These are phyloP conservation scores for Typha latifolia DNA, from an alignment of 176 grass and related monocot species.

Conservation along the genomic window DNA sequence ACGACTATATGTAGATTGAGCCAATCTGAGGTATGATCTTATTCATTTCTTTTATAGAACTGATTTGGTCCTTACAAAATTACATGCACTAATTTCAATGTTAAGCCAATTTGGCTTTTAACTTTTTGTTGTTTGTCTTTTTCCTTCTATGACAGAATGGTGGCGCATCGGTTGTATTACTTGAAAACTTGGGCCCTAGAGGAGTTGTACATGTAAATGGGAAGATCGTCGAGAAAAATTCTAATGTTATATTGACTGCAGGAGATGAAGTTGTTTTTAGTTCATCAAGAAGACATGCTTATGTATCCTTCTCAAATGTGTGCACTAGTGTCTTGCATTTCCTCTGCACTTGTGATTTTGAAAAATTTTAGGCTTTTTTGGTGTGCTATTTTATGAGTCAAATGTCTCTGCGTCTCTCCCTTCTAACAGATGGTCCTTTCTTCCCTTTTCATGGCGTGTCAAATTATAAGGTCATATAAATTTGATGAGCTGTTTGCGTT, in stretches of 20 bases:
- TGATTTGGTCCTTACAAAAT: slow-evolving; percentile 11
- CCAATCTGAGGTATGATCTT: slow-evolving; percentile 61
- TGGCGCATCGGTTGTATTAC: slow-evolving; percentile 29
- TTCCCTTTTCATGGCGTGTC: too few species aligned
- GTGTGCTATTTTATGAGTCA: too few species aligned
- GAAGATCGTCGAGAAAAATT: slow-evolving; percentile 68
- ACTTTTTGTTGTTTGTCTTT: slow-evolving; percentile 16
- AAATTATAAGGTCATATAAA: too few species aligned
- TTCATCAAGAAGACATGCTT: slow-evolving; percentile 63
- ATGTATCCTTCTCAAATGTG: slow-evolving; percentile 57
- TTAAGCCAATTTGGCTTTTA: slow-evolving; percentile 17
- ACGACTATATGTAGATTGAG: slow-evolving; percentile 63
- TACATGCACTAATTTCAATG: slow-evolving; percentile 5
- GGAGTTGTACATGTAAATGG: slow-evolving; percentile 78
- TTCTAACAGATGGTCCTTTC: too few species aligned
- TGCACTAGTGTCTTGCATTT: background rate
- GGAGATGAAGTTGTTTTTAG: slow-evolving; percentile 90
- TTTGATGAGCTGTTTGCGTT: too few species aligned
- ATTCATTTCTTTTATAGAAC: slow-evolving; percentile 4
- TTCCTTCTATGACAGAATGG: slow-evolving; percentile 18
- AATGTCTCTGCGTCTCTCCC: too few species aligned
- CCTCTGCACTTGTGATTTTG: too few species aligned
- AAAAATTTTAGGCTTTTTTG: too few species aligned
- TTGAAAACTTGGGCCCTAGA: slow-evolving; percentile 66
- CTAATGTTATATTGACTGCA: slow-evolving; percentile 51